These are phyloP conservation scores for Bassia scoparia DNA, from an alignment of 148 eudicot genomes.

Conservation along the genomic window DNA sequence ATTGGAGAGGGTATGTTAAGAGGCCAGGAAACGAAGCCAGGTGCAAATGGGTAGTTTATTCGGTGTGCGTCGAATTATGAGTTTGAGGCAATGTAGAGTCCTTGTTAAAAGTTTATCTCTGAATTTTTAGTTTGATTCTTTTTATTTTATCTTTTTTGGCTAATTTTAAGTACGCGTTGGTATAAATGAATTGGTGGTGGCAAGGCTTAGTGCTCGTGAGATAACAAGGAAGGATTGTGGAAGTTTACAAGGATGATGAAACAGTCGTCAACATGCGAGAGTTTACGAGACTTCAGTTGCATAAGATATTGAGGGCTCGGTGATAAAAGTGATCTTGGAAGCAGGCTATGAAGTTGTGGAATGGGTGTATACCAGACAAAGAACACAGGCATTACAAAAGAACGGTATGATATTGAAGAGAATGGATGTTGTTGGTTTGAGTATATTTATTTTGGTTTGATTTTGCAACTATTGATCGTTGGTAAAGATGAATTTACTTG, in stretches of 20 bases:
- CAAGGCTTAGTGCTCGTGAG: slow-evolving; percentile 65
- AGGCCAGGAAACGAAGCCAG: slow-evolving; percentile 20
- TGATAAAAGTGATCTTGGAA: slow-evolving; percentile 63
- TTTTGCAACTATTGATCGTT: neutral
- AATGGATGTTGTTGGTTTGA: neutral
- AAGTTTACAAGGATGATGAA: slow-evolving; percentile 79
- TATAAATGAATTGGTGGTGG: slow-evolving; percentile 13
- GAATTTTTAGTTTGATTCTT: neutral
- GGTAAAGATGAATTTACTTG: too few relatives aligned
- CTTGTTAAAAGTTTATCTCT: slow-evolving; percentile 57
- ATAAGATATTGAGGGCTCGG: slow-evolving; percentile 71
- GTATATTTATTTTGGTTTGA: neutral
- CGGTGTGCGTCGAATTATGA: slow-evolving; percentile 43
- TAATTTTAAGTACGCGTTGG: neutral
- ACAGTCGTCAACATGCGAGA: slow-evolving; percentile 54
- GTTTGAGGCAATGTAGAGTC: slow-evolving; percentile 48
- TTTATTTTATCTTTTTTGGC: neutral
- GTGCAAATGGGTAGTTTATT: slow-evolving; percentile 22
- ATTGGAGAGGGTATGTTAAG: slow-evolving; percentile 41
- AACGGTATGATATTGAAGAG: slow-evolving; percentile 49
- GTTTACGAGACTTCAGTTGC: slow-evolving; percentile 78
- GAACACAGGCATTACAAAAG: slow-evolving; percentile 64
- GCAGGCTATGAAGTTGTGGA: slow-evolving; percentile 78
- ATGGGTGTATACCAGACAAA: slow-evolving; percentile 72
- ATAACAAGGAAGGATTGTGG: slow-evolving; percentile 71